Conservation (phyloP, 1,284 basidiomycete species). For the Cryptococcus sp. region DNA sequence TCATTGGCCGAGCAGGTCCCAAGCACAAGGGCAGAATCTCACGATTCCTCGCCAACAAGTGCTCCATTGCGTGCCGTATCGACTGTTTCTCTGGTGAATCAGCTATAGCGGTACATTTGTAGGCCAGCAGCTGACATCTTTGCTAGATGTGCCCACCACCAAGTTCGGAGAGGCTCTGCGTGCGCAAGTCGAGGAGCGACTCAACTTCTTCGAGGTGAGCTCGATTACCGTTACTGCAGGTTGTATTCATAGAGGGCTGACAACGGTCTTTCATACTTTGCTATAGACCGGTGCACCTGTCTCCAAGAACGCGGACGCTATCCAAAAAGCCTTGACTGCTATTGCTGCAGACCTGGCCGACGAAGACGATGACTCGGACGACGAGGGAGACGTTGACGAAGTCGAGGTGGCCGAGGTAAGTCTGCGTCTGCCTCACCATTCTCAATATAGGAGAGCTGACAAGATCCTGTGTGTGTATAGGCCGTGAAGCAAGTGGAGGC, state of each 20-base stretch:
- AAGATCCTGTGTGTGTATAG: conserved; percentile 11
- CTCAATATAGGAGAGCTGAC: conserved; percentile 1
- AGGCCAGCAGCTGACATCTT: conserved; percentile 2
- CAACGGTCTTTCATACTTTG: background rate
- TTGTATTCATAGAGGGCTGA: background rate
- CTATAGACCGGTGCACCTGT: conserved; percentile 70
- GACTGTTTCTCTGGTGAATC: conserved; percentile 87
- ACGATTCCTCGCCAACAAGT: conserved; percentile 98
- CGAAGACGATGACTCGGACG: conserved; percentile 69
- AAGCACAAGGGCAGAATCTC: conserved; percentile 99
- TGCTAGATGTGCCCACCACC: conserved; percentile 75
- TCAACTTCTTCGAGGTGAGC: conserved; percentile 81
- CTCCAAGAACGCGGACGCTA: conserved; percentile 82
- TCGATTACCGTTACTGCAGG: background rate
- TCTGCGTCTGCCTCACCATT: background rate
- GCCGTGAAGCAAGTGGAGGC: conserved; percentile 56
- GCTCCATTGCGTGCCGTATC: conserved; percentile 95
- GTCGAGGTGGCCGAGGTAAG: conserved; percentile 44
- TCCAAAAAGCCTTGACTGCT: conserved; percentile 80
- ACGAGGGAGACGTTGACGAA: conserved; percentile 58
- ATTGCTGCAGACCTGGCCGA: conserved; percentile 68
- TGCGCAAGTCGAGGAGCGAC: conserved; percentile 92
- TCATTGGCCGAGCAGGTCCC: conserved; percentile 91
- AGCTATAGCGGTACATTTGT: background rate
- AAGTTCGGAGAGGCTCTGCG: conserved; percentile 95